Conservation (phyloP, 768 basidiomycete genomes). For the Mycena venus region DNA sequence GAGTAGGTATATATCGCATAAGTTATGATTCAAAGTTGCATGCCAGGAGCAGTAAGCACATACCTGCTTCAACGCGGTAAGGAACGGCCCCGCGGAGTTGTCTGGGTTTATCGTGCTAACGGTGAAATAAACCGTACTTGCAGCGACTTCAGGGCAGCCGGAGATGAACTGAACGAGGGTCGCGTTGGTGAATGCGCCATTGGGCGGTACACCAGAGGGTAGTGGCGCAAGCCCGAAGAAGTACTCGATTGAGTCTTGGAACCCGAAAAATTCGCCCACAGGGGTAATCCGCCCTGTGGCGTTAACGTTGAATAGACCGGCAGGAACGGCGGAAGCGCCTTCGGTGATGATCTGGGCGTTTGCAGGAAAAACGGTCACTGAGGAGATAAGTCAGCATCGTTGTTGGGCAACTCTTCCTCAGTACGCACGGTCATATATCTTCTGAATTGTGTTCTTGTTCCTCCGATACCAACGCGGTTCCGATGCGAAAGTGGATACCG, state of each 20-base stretch:
- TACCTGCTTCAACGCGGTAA: constrained; percentile 19
- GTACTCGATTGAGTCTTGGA: constrained; percentile 24
- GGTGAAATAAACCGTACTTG: constrained; percentile 19
- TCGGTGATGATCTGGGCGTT: constrained; percentile 13
- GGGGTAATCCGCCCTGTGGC: constrained; percentile 21
- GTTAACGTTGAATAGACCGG: constrained; percentile 14
- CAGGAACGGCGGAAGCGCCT: constrained; percentile 5
- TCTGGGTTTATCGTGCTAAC: constrained; percentile 7
- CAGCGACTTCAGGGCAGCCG: constrained; percentile 11
- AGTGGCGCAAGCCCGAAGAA: constrained; percentile 25
- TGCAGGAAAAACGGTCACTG: constrained; percentile 17
- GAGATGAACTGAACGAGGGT: constrained; percentile 16
- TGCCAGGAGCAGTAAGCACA: not conserved
- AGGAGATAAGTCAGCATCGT: not conserved
- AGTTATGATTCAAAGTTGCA: not conserved
- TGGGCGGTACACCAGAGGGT: constrained; percentile 1
- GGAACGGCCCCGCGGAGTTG: not conserved
- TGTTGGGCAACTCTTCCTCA: not conserved
- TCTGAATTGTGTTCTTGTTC: not conserved
- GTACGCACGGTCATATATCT: constrained; percentile 9
- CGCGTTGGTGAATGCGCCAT: constrained; percentile 15
- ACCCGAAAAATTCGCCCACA: constrained; percentile 15
- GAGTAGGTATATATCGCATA: not conserved
- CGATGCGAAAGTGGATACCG: no score
- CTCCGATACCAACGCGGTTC: not conserved